Evolutionary conservation across 2,329 filamentous ascomycete species (phyloP), one percentile per base, ranked within the genome.

Genomic region (Xylariaceae sp.): DNA sequence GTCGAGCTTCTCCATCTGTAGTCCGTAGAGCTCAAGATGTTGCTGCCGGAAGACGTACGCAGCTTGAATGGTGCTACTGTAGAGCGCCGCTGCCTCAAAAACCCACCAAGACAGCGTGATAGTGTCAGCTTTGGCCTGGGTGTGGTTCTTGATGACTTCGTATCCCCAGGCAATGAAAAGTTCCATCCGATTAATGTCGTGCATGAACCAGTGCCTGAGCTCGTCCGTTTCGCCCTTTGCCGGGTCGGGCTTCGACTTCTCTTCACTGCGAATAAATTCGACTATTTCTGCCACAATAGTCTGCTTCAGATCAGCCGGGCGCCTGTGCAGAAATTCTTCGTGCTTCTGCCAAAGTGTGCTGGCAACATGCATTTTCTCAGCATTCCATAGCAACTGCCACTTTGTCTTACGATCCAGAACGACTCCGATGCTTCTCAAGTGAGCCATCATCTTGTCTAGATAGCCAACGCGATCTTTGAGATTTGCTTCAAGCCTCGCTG

Each of bases 311-410:
- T 83, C 82, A 15, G 80, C 78, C 11, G 83, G 77, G 8, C 84
- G 82, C 54, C 78, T 79, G 55, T 82, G 79, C 6, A 87, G 80
- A 55, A 88, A 87, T 6, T 79, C 77, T 70, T 96, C 89, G 69
- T 96, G 91, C 56, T 84, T 80, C 62, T 86, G 86, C 92, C 93
- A 97, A 44, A 97, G 80, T 51, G 85, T 80, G 61, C 83, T 82
- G 15, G 91, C 90, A 42, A 92, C 89, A 49, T 88, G 85, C 76
- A 97, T 82, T 74, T 92, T 96, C 73, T 99, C 94, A 0, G 93
- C 93, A 69, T 93, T 87, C 80, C 87, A 89, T n/a, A 99, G 77
- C 37, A 99, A 75, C 63, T 82, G 81, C 92, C 92, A 97, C 66
- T 86, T 86, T 1, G 87, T 87, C 23, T 76, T 77, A 47, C 85